Evolutionary conservation across 805 yeast genomes (phyloP).

Genomic region (Starmera caribaea): DNA sequence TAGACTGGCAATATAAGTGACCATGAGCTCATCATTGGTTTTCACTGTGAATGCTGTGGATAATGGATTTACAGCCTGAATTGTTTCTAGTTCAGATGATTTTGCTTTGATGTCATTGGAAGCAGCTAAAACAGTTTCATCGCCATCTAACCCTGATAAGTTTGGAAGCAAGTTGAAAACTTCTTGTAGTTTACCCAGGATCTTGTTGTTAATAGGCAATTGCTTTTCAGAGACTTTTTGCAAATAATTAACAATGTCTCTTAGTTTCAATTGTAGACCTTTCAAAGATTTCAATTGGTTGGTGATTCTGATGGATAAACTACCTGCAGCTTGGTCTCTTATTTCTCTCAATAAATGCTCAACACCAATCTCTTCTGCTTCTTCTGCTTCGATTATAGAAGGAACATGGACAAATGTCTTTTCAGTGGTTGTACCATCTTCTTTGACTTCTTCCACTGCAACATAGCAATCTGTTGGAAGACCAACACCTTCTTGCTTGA

Average conservation of each 20-base stretch:
- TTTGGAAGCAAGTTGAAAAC: conserved; percentile 91
- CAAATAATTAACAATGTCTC: conserved; percentile 70
- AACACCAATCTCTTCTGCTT: conserved; percentile 98
- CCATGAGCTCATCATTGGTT: conserved; percentile 95
- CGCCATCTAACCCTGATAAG: conserved; percentile 32
- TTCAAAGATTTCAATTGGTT: conserved; percentile 81
- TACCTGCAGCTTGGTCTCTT: conserved; percentile 95
- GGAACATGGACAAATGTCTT: conserved; percentile 92
- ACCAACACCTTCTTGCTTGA: conserved; percentile 71
- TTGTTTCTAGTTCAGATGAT: conserved; percentile 11
- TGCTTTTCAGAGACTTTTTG: conserved; percentile 60
- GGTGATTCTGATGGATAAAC: conserved; percentile 76
- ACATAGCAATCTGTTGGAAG: conserved; percentile 93
- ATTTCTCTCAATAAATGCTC: conserved; percentile 92
- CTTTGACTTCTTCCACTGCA: conserved; percentile 91
- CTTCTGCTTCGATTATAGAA: conserved; percentile 90
- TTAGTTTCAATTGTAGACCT: conserved; percentile 72
- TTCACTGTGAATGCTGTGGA: conserved; percentile 80
- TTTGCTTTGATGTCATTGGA: conserved; percentile 16
- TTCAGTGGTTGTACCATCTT: conserved; percentile 90
- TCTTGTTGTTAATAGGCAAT: conserved; percentile 82
- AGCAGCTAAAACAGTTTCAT: too few species aligned
- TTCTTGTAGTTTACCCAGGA: conserved; percentile 88
- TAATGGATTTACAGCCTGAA: conserved; percentile 37
- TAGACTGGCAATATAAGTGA: conserved; percentile 78